Conservation (phyloP, 1,139 yeast genomes). For the Blastobotrys indianensis region DNA sequence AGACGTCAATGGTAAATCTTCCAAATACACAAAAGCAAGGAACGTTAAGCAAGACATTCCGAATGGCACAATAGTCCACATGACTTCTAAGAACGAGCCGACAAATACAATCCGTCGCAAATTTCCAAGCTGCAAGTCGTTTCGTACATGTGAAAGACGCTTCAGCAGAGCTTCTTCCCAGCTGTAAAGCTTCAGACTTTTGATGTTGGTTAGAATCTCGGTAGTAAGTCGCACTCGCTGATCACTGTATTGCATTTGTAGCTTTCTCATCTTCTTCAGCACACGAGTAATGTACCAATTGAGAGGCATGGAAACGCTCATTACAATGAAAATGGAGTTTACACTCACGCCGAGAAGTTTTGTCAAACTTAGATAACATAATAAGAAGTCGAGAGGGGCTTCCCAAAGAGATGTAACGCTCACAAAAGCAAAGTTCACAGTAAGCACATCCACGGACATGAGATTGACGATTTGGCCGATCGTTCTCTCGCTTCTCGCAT, state of each 20-base stretch:
- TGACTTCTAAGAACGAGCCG: constrained; percentile 45
- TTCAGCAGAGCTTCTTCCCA: constrained; percentile 66
- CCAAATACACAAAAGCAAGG: constrained; percentile 45
- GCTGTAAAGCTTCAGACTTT: constrained; percentile 64
- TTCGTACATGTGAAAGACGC: constrained; percentile 56
- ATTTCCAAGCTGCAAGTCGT: constrained; percentile 74
- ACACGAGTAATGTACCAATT: constrained; percentile 47
- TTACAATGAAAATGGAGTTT: constrained; percentile 51
- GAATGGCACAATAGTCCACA: constrained; percentile 64
- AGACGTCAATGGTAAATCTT: constrained; percentile 51
- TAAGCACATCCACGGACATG: constrained; percentile 59
- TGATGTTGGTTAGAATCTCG: constrained; percentile 58
- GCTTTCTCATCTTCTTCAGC: constrained; percentile 45
- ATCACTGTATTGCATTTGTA: constrained; percentile 77
- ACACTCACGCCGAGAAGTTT: constrained; percentile 56
- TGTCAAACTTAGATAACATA: constrained; percentile 53
- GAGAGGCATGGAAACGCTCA: constrained; percentile 53
- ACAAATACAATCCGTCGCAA: constrained; percentile 44
- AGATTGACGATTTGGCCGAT: constrained; percentile 94
- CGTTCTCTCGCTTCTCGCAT: constrained; percentile 65
- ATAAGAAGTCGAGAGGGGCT: constrained; percentile 52
- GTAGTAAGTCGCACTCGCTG: constrained; percentile 50
- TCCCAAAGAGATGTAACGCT: constrained; percentile 51
- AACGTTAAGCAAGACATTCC: constrained; percentile 61
- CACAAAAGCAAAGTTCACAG: constrained; percentile 49